Conservation (phyloP, 768 basidiomycete genomes). For the Mycena vulgaris region DNA sequence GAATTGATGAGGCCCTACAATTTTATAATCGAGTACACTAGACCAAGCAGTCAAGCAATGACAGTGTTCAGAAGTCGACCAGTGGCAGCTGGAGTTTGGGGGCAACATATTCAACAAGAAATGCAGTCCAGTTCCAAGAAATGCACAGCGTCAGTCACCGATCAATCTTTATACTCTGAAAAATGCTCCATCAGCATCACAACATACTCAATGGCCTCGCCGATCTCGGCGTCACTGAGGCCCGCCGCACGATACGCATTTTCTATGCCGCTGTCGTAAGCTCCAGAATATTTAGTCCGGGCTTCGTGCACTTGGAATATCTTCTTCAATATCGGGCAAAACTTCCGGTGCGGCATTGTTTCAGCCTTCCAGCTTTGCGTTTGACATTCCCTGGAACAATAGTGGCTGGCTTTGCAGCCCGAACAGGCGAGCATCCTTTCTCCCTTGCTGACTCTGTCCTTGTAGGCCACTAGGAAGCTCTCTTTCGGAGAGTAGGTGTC, state of each 20-base stretch:
- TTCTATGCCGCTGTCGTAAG: neutral
- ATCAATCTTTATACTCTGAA: constrained; percentile 13
- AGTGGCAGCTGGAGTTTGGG: too few relatives aligned
- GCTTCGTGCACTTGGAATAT: constrained; percentile 8
- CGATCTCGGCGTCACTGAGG: neutral
- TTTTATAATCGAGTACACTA: too few relatives aligned
- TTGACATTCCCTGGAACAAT: constrained; percentile 13
- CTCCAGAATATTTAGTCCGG: neutral
- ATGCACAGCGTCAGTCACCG: too few relatives aligned
- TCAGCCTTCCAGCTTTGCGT: neutral
- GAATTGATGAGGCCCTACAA: too few relatives aligned
- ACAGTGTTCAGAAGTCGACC: too few relatives aligned
- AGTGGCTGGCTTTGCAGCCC: constrained; percentile 13
- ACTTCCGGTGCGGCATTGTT: constrained; percentile 1
- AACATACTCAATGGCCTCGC: neutral
- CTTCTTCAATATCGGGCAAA: constrained; percentile 17
- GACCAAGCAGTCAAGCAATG: too few relatives aligned
- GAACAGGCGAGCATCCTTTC: constrained; percentile 8
- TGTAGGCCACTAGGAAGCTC: neutral
- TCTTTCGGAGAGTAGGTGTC: neutral
- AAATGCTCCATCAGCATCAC: constrained; percentile 13
- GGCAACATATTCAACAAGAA: too few relatives aligned
- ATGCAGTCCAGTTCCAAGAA: too few relatives aligned
- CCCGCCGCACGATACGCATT: constrained; percentile 12
- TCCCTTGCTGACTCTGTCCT: neutral